Conservation (phyloP, 352 stramenopile species). For the Blastocystis sp. region DNA sequence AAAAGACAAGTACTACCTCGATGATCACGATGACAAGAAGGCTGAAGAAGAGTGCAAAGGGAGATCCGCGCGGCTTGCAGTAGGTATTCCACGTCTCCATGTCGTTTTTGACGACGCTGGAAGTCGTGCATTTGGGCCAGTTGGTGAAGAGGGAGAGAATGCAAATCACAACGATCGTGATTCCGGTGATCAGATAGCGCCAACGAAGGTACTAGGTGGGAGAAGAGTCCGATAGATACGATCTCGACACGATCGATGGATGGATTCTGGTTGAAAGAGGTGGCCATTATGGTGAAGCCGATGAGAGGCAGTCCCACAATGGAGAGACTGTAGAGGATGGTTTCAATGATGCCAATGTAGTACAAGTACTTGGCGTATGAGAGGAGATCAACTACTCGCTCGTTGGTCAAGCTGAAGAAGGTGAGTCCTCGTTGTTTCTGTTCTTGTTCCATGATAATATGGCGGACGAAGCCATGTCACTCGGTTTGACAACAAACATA, state of each 20-base stretch:
- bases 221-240: not conserved
- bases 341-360: slow-evolving; percentile 46
- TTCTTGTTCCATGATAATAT: not conserved
- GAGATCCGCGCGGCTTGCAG: not conserved
- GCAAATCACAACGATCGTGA: slow-evolving; percentile 11
- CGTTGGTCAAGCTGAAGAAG: slow-evolving; percentile 45
- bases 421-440: not conserved
- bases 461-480: not conserved
- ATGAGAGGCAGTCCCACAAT: slow-evolving; percentile 17
- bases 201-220: slow-evolving; percentile 31
- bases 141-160: slow-evolving; percentile 24
- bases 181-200: slow-evolving; percentile 26
- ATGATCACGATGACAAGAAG: slow-evolving; percentile 29
- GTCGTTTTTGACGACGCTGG: not conserved
- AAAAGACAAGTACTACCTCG: not conserved
- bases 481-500: slow-evolving; percentile 43
- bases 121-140: slow-evolving; percentile 21
- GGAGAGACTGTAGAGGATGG: slow-evolving; percentile 8
- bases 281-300: slow-evolving; percentile 38
- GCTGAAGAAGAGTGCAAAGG: slow-evolving; percentile 50
- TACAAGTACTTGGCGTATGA: slow-evolving; percentile 45
- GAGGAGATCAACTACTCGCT: slow-evolving; percentile 39
- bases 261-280: slow-evolving; percentile 21
- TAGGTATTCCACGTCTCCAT: slow-evolving; percentile 26
- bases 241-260: slow-evolving; percentile 18